Percentiles rank a stretch among this genome's conserved stretches.
Evolutionary conservation across 306 rosid species (phyloP).

Genomic region (Ziziphus jujuba): DNA sequence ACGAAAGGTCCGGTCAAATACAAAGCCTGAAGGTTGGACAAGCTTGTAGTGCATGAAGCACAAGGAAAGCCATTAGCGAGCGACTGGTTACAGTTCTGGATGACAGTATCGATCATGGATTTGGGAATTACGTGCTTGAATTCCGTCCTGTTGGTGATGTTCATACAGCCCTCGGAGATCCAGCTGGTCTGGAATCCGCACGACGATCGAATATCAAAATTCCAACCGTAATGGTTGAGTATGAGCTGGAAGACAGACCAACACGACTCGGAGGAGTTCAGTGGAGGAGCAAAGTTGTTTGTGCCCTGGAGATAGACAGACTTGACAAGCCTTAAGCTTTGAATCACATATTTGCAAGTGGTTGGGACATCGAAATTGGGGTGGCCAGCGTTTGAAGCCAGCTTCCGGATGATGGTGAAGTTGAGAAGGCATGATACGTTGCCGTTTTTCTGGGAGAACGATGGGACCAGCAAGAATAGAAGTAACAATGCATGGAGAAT

Average conservation of each 20-base stretch:
- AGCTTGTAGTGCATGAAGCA: conserved; percentile 50
- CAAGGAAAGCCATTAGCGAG: conserved; percentile 62
- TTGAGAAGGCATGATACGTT: conserved; percentile 58
- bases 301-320: conserved; percentile 59
- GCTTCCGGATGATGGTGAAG: conserved; percentile 53
- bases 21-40: conserved; percentile 29
- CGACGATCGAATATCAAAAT: conserved; percentile 37
- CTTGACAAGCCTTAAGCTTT: conserved; percentile 61
- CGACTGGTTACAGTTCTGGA: conserved; percentile 41
- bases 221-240: conserved; percentile 2
- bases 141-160: conserved; percentile 47
- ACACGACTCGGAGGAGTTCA: conserved; percentile 48
- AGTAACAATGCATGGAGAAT: conserved; percentile 7
- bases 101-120: conserved; percentile 1
- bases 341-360: conserved; percentile 53
- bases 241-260: conserved; percentile 39
- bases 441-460: conserved; percentile 21
- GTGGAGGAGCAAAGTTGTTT: conserved; percentile 50
- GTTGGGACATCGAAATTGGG: conserved; percentile 1
- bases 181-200: conserved; percentile 54
- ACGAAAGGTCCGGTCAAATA: conserved; percentile 37
- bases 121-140: conserved; percentile 33
- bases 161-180: conserved; percentile 73
- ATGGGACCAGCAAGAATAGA: background rate
- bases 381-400: conserved; percentile 25